These are phyloP conservation scores for Artemisia argyi DNA, from an alignment of 129 eudicot genomes.

Conservation along the genomic window DNA sequence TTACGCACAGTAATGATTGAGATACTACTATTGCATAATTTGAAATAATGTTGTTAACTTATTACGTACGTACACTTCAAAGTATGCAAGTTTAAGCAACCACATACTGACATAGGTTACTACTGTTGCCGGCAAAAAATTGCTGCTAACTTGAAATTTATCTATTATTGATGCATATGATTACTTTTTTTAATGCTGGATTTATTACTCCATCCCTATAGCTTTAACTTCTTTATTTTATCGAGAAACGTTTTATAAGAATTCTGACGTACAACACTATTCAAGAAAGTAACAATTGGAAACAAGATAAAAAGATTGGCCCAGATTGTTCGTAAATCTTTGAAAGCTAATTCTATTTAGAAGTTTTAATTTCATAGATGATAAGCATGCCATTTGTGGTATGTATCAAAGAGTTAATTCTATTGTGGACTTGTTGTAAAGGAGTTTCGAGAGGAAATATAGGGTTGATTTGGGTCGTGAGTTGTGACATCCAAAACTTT, in stretches of 20 bases:
- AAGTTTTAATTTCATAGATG: not conserved
- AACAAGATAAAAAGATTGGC: not conserved
- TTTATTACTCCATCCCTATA: not conserved
- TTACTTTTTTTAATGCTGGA: no score
- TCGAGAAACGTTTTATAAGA: not conserved
- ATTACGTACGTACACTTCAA: not conserved
- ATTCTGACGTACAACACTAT: not conserved
- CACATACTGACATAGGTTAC: no score
- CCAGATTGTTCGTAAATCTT: not conserved
- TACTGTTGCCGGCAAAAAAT: not conserved
- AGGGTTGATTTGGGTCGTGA: not conserved
- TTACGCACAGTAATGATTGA: not conserved
- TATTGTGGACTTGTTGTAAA: not conserved
- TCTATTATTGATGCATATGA: not conserved
- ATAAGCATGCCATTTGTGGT: not conserved
- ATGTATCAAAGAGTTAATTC: not conserved
- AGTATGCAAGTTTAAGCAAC: not conserved
- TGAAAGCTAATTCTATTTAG: not conserved
- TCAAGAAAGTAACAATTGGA: not conserved
- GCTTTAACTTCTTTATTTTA: not conserved
- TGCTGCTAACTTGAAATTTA: slow-evolving; percentile 6
- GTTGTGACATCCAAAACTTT: not conserved
- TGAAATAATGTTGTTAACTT: not conserved
- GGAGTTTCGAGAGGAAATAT: not conserved
- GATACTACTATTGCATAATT: not conserved